Evolutionary conservation across 2,329 filamentous ascomycete species (phyloP).

Genomic region (Bipolaris oryzae): DNA sequence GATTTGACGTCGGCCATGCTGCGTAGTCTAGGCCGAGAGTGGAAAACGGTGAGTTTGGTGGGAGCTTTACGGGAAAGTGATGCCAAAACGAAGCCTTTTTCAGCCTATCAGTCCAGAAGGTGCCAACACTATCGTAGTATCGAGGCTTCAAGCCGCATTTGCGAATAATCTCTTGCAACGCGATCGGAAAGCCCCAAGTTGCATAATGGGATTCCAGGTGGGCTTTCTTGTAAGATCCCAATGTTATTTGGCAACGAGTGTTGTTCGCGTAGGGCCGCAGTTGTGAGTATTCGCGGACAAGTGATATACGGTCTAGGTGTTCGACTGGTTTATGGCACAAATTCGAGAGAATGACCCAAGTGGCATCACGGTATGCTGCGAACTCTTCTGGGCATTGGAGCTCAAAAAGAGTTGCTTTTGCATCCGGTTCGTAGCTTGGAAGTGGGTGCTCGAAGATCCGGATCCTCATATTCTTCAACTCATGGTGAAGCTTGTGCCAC

Average conservation of each 20-base stretch:
- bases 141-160: conserved; percentile 55
- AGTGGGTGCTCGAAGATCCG: conserved; percentile 58
- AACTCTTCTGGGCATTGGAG: conserved; percentile 55
- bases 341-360: conserved; percentile 55
- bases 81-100: conserved; percentile 53
- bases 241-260: conserved; percentile 32
- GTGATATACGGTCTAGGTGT: conserved; percentile 14
- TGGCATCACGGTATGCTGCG: conserved; percentile 58
- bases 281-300: conserved; percentile 43
- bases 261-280: conserved; percentile 33
- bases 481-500: conserved; percentile 51
- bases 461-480: conserved; percentile 53
- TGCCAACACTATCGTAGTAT: conserved; percentile 55
- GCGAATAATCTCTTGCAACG: conserved; percentile 52
- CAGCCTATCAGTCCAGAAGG: conserved; percentile 49
- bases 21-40: conserved; percentile 7
- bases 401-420: conserved; percentile 60
- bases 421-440: conserved; percentile 45
- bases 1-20: conserved; percentile 59
- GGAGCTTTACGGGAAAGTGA: conserved; percentile 52
- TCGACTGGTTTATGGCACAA: conserved; percentile 36
- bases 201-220: conserved; percentile 58
- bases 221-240: conserved; percentile 57
- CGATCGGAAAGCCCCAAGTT: conserved; percentile 49
- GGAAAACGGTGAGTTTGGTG: conserved; percentile 43